These are phyloP conservation scores for Serendipita indica DNA, from an alignment of 768 basidiomycete species.

Conservation along the genomic window DNA sequence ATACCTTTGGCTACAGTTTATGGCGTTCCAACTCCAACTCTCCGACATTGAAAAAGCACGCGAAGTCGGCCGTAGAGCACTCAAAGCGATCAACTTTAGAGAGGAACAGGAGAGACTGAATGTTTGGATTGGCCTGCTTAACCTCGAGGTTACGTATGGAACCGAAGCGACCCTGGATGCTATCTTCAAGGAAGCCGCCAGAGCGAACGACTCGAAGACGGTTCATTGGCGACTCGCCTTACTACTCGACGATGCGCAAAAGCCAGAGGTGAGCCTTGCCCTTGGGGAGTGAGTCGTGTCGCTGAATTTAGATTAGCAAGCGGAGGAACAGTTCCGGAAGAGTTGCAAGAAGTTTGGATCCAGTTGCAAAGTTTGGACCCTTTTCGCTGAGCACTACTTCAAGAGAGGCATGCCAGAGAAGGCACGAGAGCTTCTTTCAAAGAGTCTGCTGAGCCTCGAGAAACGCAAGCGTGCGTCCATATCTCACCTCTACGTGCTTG, in stretches of 20 bases:
- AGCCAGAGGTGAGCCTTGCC: conserved; percentile 44
- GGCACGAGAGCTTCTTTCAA: conserved; percentile 72
- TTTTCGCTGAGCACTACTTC: conserved; percentile 72
- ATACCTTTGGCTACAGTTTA: conserved; percentile 96
- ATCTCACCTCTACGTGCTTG: not conserved
- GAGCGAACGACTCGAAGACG: conserved; percentile 85
- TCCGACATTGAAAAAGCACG: conserved; percentile 92
- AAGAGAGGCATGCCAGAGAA: conserved; percentile 58
- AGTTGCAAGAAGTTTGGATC: conserved; percentile 89
- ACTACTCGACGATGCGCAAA: conserved; percentile 73
- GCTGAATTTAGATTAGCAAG: too few relatives aligned
- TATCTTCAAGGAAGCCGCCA: conserved; percentile 81
- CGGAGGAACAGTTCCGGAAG: conserved; percentile 80
- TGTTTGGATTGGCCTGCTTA: conserved; percentile 92
- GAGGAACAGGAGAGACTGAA: conserved; percentile 95
- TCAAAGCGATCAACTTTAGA: conserved; percentile 80
- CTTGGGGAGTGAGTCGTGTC: too few relatives aligned
- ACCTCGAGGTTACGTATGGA: conserved; percentile 87
- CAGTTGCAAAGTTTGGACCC: conserved; percentile 88
- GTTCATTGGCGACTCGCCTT: conserved; percentile 71
- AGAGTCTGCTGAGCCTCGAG: conserved; percentile 78
- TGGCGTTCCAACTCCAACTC: conserved; percentile 97
- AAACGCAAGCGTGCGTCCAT: conserved; percentile 74
- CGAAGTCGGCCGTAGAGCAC: conserved; percentile 68
- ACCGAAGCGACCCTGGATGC: conserved; percentile 62